Base-by-base conservation (phyloP, 2,329 filamentous ascomycete genomes). In the Pseudocercospora fijiensis region DNA sequence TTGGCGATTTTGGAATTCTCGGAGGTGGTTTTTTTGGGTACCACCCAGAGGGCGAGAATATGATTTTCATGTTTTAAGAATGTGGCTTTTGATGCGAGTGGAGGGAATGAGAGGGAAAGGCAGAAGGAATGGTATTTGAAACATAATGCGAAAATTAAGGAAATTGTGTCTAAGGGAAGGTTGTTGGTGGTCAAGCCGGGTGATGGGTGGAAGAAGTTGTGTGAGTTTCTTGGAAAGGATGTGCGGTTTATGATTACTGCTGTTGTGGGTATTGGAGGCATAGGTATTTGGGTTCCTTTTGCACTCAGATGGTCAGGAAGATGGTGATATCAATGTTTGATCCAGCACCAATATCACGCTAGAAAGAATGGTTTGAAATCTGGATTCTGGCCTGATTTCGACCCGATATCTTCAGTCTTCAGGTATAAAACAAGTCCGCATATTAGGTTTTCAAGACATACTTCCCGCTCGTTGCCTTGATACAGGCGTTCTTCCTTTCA, bases 181-280 rank as follows among this genome's bases (percentile, higher is more conserved):
- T 33, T 60, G 13, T 45, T 61, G 20, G 47, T 58, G 9, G 45
- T 43, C 18, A 37, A 55, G 45, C 22, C 52, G 26, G 43, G 33
- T 18, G 52, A 53, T 24, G 62, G 58, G 9, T 64, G 58, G 62
- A 43, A 53, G 22, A 53, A 53, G 10, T 10, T 64, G 11, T 64
- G 58, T 47, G 28, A 58, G 16, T 61, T 64, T 43, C 55, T 64
- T 11, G 58, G 28, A 0, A 16, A 57, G 22, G 27, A 20, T 1
- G 30, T 55, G 7, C 58, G 43, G n/a, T 47, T 47, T 47, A 20
- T 47, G 1, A 22, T 18, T 16, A 47, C 18, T 47, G 43, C 43
- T 47, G 43, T n/a, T 20, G 43, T 47, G 7, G 43, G 43, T 16
- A 22, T 47, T 20, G 43, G 2, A 47, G 9, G 7, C 4, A 6